phyloP scores from a whole-genome alignment of 352 stramenopile genomes.

The Phytophthora parvispora region DNA sequence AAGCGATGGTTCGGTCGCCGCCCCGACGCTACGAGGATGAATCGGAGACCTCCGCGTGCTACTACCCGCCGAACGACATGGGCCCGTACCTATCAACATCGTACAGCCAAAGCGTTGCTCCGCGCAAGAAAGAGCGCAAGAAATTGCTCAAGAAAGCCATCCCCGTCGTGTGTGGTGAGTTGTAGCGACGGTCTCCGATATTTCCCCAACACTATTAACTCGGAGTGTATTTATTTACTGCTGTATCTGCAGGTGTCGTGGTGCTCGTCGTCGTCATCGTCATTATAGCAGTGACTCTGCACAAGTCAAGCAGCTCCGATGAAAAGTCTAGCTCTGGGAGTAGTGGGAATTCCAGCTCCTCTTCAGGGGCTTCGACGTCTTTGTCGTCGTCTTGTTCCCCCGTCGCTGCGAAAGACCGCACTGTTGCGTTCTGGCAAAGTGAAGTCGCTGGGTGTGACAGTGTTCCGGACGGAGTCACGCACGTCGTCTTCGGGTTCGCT shows the following conservation, averaged over 20 bases:
- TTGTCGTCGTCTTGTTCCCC: constrained; percentile 28
- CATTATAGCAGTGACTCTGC: constrained; percentile 44
- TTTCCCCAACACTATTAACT: not conserved
- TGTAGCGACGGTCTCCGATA: not conserved
- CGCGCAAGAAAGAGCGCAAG: constrained; percentile 31
- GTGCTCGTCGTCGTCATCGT: constrained; percentile 54
- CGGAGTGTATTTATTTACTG: not conserved
- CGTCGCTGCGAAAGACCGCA: constrained; percentile 59
- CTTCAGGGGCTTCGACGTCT: constrained; percentile 6
- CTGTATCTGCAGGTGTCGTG: constrained; percentile 10
- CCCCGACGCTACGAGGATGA: constrained; percentile 30
- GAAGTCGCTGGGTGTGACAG: constrained; percentile 80
- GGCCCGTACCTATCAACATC: constrained; percentile 38
- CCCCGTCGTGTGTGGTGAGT: constrained; percentile 35
- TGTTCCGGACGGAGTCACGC: constrained; percentile 76
- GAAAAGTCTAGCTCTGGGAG: not conserved
- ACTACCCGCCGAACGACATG: constrained; percentile 41
- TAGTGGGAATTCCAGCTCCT: constrained; percentile 15
- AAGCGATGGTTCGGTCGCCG: constrained; percentile 32
- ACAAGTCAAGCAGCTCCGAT: constrained; percentile 29
- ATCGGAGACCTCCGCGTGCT: constrained; percentile 32
- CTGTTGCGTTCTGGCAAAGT: constrained; percentile 85
- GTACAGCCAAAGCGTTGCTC: constrained; percentile 25
- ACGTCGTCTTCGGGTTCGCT: constrained; percentile 83
- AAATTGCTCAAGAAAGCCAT: constrained; percentile 27